These are phyloP conservation scores for Hirsutella rhossiliensis DNA, from an alignment of 2,329 filamentous ascomycete genomes.

Conservation along the genomic window DNA sequence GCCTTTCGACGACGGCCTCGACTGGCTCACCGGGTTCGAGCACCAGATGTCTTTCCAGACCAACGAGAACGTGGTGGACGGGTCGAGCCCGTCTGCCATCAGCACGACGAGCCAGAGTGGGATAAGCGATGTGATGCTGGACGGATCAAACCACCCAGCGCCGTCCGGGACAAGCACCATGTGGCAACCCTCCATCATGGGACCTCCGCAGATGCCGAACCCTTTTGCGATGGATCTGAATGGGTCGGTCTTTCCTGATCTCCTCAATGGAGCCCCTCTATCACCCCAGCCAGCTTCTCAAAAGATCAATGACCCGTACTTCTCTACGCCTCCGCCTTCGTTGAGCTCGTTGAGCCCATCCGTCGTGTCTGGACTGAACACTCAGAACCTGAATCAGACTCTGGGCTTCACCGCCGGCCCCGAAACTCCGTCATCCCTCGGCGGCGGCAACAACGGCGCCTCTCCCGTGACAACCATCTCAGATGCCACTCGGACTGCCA, in stretches of 20 bases:
- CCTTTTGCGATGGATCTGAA: constrained; percentile 67
- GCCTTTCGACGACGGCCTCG: constrained; percentile 65
- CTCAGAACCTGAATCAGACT: constrained; percentile 51
- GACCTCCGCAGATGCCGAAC: constrained; percentile 54
- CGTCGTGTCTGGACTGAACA: constrained; percentile 51
- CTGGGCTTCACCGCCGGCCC: constrained; percentile 54
- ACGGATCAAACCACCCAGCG: constrained; percentile 58
- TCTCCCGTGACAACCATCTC: constrained; percentile 53
- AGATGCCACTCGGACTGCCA: constrained; percentile 49
- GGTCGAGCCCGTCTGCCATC: constrained; percentile 89
- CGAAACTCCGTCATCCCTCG: constrained; percentile 62
- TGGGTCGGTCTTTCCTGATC: constrained; percentile 64
- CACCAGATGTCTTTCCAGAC: constrained; percentile 58
- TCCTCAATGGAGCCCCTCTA: constrained; percentile 57
- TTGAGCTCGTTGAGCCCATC: constrained; percentile 64
- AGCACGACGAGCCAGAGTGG: constrained; percentile 89
- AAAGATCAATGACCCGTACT: constrained; percentile 61
- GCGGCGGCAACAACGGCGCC: constrained; percentile 47
- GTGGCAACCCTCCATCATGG: constrained; percentile 60
- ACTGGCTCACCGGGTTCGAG: constrained; percentile 75
- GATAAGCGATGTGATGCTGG: constrained; percentile 83
- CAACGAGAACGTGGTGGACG: constrained; percentile 76
- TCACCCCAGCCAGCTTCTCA: constrained; percentile 67
- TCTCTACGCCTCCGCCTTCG: constrained; percentile 65
- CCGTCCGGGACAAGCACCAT: constrained; percentile 43